Evolutionary conservation across 768 basidiomycete genomes (phyloP), one percentile per base, ranked within the genome.

Genomic region (Tulasnella calospora): DNA sequence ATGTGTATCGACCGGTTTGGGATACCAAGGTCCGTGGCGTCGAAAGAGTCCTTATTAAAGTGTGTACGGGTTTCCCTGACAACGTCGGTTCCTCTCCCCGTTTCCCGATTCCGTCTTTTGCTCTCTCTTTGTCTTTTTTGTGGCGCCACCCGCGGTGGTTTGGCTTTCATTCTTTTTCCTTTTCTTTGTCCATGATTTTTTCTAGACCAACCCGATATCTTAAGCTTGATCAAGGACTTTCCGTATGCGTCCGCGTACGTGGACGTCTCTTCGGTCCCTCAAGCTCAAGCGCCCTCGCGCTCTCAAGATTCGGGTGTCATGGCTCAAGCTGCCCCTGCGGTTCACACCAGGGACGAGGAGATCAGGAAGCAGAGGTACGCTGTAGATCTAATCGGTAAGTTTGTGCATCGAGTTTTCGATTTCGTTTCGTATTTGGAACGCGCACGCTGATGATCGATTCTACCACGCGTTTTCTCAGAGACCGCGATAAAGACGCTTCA

Each of bases 301-400:
- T n/a, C 57, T 6, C 57, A 30, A 38, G 12, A 36, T 33, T 35
- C 75, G 2, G 9, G 70, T 46, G 17, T n/a, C 44, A 41, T 35
- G 57, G 36, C 69, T n/a, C 38, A 69, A n/a, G 35, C 55, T 36
- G 40, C 23, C 17, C 36, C 76, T 41, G 30, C 35, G 10, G 51
- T 13, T 13, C 27, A 19, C 30, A 8, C 30, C n/a, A 35, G 10
- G 47, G 51, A 30, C 5, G 76, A 77, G 67, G 76, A 69, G 38
- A 41, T 40, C 19, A 33, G 69, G 35, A 77, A 77, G 76, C 76
- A 77, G 61, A 41, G 30, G 46, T 77, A 77, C 61, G 76, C 76
- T 33, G 67, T 77, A 12, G 76, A 77, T 33, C 27, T 77, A 7
- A 71, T 77, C 67, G 76, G 76, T 77, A 61, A 38, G 76, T 77